Evolutionary conservation across 192 early-diverging fungal genomes (phyloP).

Genomic region (Umbelopsis vinacea): DNA sequence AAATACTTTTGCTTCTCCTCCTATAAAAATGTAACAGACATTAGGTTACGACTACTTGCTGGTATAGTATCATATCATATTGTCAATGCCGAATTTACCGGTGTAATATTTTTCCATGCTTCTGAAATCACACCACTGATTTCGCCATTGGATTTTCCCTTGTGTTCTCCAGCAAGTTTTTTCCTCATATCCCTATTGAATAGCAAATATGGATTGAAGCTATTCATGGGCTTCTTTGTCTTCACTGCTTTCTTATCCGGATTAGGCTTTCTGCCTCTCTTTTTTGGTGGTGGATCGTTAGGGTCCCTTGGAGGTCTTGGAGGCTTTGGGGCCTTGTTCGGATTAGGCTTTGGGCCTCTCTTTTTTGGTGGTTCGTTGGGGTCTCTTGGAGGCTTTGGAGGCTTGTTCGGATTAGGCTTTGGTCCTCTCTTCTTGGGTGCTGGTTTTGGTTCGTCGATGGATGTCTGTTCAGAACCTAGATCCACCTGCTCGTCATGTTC

Average conservation of each 20-base stretch:
- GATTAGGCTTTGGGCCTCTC: background rate
- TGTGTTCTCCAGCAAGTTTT: background rate
- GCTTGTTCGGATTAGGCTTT: background rate
- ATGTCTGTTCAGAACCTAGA: background rate
- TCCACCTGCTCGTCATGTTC: background rate
- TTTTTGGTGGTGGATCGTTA: background rate
- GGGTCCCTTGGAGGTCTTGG: background rate
- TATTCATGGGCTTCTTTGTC: slow-evolving; percentile 8
- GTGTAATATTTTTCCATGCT: slow-evolving; percentile 8
- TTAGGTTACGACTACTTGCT: background rate
- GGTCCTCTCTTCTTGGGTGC: background rate
- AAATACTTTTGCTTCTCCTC: slow-evolving; percentile 9
- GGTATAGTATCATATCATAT: no score
- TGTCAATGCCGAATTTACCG: background rate
- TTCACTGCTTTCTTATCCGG: background rate
- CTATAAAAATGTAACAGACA: background rate
- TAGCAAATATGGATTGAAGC: slow-evolving; percentile 12
- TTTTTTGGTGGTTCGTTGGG: background rate
- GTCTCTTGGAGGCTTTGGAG: background rate
- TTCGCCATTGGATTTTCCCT: background rate
- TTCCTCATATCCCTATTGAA: slow-evolving; percentile 7
- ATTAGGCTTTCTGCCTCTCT: background rate
- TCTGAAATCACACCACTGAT: background rate
- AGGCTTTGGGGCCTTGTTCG: background rate
- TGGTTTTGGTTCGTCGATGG: background rate